Conservation (phyloP, 352 stramenopile species). For the Pythium insidiosum region DNA sequence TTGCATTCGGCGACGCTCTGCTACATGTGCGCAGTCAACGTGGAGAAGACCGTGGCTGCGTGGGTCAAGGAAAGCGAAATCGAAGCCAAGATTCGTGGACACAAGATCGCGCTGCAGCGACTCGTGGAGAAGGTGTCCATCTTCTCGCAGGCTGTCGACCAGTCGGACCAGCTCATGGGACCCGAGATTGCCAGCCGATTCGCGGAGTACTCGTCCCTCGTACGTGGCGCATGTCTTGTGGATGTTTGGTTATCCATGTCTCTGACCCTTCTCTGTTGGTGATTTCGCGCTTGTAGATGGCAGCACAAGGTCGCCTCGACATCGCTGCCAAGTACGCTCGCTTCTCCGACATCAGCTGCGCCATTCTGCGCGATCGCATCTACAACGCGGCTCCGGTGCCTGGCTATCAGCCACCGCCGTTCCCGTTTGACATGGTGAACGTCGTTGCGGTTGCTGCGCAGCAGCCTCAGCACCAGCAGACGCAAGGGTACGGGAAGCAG, state of each 20-base stretch:
- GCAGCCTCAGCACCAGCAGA: slow-evolving; percentile 43
- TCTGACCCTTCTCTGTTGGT: not conserved
- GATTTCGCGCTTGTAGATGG: slow-evolving; percentile 82
- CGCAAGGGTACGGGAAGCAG: slow-evolving; percentile 30
- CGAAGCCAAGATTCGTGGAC: slow-evolving; percentile 49
- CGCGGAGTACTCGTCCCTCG: slow-evolving; percentile 86
- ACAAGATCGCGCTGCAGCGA: slow-evolving; percentile 88
- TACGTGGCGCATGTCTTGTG: slow-evolving; percentile 23
- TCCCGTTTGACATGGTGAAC: slow-evolving; percentile 79
- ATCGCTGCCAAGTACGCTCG: slow-evolving; percentile 91
- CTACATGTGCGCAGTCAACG: slow-evolving; percentile 95
- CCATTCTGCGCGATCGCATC: slow-evolving; percentile 82
- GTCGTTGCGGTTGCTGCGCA: slow-evolving; percentile 47
- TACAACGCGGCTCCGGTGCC: slow-evolving; percentile 74
- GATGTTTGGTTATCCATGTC: slow-evolving; percentile 3
- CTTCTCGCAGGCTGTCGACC: slow-evolving; percentile 85
- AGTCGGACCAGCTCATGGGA: slow-evolving; percentile 80
- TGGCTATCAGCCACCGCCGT: slow-evolving; percentile 72
- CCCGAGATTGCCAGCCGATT: slow-evolving; percentile 87
- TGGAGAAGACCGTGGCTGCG: slow-evolving; percentile 80
- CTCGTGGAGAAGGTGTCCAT: slow-evolving; percentile 97
- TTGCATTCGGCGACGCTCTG: slow-evolving; percentile 90
- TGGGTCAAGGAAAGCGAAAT: slow-evolving; percentile 89
- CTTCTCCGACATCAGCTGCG: slow-evolving; percentile 63
- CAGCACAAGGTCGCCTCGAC: slow-evolving; percentile 88